A percentile compares a stretch with the other conserved stretches of the same genome.
phyloP scores from a whole-genome alignment of 202 grass and related monocot genomes.

The Carex arenaria region DNA sequence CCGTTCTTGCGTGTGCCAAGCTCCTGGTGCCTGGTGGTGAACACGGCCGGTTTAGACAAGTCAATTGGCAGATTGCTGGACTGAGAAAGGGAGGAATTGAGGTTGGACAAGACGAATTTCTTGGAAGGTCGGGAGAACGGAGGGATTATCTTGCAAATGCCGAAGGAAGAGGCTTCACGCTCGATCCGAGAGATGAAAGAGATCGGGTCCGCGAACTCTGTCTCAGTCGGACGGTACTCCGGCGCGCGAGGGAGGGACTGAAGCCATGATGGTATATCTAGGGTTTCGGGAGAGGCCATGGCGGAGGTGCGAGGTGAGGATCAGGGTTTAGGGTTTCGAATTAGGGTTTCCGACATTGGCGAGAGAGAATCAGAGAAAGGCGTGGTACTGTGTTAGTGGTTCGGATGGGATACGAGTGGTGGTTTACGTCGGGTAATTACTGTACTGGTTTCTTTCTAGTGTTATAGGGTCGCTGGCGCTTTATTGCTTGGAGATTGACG shows the following conservation, averaged over 20 bases:
- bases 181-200: slow-evolving; percentile 88
- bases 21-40: slow-evolving; percentile 88
- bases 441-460: no score
- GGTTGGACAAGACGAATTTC: slow-evolving; percentile 74
- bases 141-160: slow-evolving; percentile 98
- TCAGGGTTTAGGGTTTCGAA: slow-evolving; percentile 29
- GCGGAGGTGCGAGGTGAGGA: neutral
- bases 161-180: slow-evolving; percentile 69
- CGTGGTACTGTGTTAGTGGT: neutral
- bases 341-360: slow-evolving; percentile 47
- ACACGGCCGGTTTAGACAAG: slow-evolving; percentile 23
- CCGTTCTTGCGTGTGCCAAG: slow-evolving; percentile 47
- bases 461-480: slow-evolving; percentile 17
- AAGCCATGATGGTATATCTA: slow-evolving; percentile 58
- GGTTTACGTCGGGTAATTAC: slow-evolving; percentile 9
- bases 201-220: slow-evolving; percentile 97
- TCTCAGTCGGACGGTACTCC: slow-evolving; percentile 94
- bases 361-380: neutral
- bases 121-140: slow-evolving; percentile 70
- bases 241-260: slow-evolving; percentile 69
- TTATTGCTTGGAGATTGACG: slow-evolving; percentile 28
- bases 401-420: slow-evolving; percentile 22
- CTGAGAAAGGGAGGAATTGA: slow-evolving; percentile 67
- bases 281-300: neutral
- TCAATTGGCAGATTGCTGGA: neutral